Conservation (phyloP, 2,329 filamentous ascomycete species). For the Stemphylium beticola region DNA sequence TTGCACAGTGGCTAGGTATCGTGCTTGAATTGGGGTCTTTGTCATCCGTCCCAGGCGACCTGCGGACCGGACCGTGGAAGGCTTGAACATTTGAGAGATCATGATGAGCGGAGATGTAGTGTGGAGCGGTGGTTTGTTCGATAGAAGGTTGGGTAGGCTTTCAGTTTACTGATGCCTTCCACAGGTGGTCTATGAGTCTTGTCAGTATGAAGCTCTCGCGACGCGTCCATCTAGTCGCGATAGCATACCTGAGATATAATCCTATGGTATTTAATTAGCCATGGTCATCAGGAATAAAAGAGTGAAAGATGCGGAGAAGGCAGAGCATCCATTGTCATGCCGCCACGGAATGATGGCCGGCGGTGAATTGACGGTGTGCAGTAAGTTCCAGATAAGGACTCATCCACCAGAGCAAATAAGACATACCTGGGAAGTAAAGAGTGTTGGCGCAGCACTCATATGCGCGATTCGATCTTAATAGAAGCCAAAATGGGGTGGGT, state of each 20-base stretch:
- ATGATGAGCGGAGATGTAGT: constrained; percentile 51
- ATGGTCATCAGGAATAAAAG: constrained; percentile 20
- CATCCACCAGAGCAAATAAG: constrained; percentile 15
- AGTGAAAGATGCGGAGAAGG: constrained; percentile 5
- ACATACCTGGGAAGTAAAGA: constrained; percentile 62
- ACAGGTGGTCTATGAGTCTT: constrained; percentile 63
- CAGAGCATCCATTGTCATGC: constrained; percentile 13
- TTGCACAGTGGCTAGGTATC: constrained; percentile 69
- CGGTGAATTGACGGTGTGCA: constrained; percentile 39
- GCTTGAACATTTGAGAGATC: constrained; percentile 62
- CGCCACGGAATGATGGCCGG: constrained; percentile 10
- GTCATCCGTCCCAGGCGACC: constrained; percentile 56
- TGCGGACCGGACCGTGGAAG: constrained; percentile 53
- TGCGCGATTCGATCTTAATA: constrained; percentile 38
- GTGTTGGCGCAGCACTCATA: constrained; percentile 59
- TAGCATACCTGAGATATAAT: constrained; percentile 68
- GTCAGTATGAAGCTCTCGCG: constrained; percentile 33
- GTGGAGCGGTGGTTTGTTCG: constrained; percentile 18
- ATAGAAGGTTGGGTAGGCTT: constrained; percentile 34
- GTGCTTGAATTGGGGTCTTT: constrained; percentile 52
- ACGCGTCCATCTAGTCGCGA: constrained; percentile 20
- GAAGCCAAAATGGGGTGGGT: constrained; percentile 34
- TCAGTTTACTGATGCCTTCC: constrained; percentile 71
- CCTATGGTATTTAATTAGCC: constrained; percentile 54
- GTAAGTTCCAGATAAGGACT: constrained; percentile 41